Conservation (phyloP, 2,329 filamentous ascomycete genomes). For the Ceratocystiopsis sp. region DNA sequence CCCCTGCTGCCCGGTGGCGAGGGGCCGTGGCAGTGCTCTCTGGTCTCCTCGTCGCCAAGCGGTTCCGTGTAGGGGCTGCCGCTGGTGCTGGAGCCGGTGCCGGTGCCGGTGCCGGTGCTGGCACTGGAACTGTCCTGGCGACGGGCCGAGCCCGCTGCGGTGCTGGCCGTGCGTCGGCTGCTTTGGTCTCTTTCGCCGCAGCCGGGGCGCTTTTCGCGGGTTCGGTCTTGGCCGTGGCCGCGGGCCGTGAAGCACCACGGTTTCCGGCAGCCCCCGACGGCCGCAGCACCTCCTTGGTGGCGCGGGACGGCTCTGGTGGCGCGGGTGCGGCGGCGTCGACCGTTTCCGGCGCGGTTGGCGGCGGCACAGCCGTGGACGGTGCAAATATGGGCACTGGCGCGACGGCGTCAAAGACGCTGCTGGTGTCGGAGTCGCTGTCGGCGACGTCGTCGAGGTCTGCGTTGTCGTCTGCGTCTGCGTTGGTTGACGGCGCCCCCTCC, state of each 20-base stretch:
- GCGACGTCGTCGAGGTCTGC: constrained; percentile 9
- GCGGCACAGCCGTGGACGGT: constrained; percentile 22
- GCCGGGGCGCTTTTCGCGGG: neutral
- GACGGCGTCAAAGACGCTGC: constrained; percentile 27
- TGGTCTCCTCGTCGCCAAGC: no score
- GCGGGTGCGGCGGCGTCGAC: constrained; percentile 25
- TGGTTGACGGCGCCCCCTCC: constrained; percentile 9
- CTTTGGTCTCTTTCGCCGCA: neutral
- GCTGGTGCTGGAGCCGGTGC: neutral
- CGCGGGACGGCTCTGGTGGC: constrained; percentile 19
- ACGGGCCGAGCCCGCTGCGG: no score
- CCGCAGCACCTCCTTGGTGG: constrained; percentile 17
- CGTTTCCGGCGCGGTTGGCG: neutral
- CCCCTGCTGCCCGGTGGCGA: no score
- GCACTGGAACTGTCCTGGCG: no score
- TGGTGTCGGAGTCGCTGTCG: constrained; percentile 22
- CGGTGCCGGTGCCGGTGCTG: no score
- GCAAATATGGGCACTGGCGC: constrained; percentile 27
- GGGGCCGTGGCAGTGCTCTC: no score
- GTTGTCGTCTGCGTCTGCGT: constrained; percentile 3
- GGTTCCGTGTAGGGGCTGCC: no score
- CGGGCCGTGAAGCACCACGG: constrained; percentile 11
- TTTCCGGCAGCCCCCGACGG: constrained; percentile 36
- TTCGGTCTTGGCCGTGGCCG: no score
- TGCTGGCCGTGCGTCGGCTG: neutral